Conservation (phyloP, 129 eudicot species). For the Cynara cardunculus region DNA sequence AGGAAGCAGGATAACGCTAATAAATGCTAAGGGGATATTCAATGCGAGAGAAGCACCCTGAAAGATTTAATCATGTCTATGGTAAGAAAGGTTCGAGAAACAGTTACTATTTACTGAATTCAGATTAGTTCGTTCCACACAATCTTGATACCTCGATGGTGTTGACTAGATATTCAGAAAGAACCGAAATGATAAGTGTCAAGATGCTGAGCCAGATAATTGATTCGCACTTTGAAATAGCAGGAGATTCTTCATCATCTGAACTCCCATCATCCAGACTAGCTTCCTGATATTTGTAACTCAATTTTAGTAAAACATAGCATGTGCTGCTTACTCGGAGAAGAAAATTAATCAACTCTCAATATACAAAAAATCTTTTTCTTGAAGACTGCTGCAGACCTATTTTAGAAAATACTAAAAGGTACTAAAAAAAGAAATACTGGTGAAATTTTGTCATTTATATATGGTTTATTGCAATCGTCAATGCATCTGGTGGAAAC, state of each 20-base stretch:
- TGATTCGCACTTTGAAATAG: conserved; percentile 58
- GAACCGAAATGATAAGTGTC: conserved; percentile 54
- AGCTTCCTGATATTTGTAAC: conserved; percentile 40
- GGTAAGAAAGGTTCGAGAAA: not conserved
- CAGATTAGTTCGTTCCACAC: not conserved
- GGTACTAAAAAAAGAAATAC: too few relatives aligned
- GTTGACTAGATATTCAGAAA: conserved; percentile 78
- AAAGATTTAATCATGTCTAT: conserved; percentile 14
- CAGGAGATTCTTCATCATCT: conserved; percentile 65
- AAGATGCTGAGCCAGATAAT: conserved; percentile 57
- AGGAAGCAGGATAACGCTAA: conserved; percentile 81
- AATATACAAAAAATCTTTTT: not conserved
- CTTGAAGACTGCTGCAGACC: not conserved
- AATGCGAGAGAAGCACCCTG: conserved; percentile 77
- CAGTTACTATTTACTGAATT: not conserved
- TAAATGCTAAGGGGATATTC: conserved; percentile 71
- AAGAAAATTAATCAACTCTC: not conserved
- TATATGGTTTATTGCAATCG: too few relatives aligned
- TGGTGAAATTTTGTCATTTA: too few relatives aligned
- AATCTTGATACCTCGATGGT: conserved; percentile 61
- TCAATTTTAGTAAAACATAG: not conserved
- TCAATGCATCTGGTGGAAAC: too few relatives aligned
- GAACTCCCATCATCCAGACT: conserved; percentile 30
- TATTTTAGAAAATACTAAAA: too few relatives aligned
- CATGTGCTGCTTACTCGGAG: not conserved